Base-by-base conservation (phyloP, 163 green algal genomes). In the Volvox carteri region DNA sequence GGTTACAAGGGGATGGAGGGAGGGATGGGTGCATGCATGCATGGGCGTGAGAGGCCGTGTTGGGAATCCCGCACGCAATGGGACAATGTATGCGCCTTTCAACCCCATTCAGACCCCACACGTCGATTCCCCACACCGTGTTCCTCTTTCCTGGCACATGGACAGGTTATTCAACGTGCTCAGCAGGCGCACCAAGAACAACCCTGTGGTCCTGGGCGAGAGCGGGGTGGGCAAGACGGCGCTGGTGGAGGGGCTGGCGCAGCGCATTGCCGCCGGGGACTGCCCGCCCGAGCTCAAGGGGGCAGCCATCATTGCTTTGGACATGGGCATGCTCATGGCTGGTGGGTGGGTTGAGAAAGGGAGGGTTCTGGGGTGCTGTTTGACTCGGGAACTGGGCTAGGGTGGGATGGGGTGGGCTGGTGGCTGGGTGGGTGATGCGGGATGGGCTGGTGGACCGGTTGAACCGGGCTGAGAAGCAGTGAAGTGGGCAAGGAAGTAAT, bases 151-250 rank as follows among this genome's bases (percentile, higher is more conserved):
- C n/a, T n/a, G n/a, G n/a, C n/a, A 73, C n/a, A 30, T 41, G 62
- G 3, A 8, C 62, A 93, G 93, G 30, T 50, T 95, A 19, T 94
- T 95, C 54, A 93, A 95, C 54, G 98, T 99, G 86, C 93, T 99
- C 58, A 97, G 90, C 28, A 94, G 97, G n/a, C 95, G 97, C 84
- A 99, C 95, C 70, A 99, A 99, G 92, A 99, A 99, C 95, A 99
- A 98, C 84, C 97, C 96, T 0, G 81, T 87, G 44, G 81, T 87
- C 65, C 97, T 99, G 75, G 97, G 97, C 44, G 97, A 99, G 93
- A 95, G 96, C 14, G 95, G 95, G 18, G 97, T 99, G 39, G 97
- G 97, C 78, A 99, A 99, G 94, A 98, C 95, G 70, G 96, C 95
- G 52, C 90, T 98, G 28, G 95, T 95, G 28, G 95, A 98, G 83